Evolutionary conservation across 1,284 basidiomycete species (phyloP), one percentile per base, ranked within the genome.

Genomic region (Laetiporus sulphureus): DNA sequence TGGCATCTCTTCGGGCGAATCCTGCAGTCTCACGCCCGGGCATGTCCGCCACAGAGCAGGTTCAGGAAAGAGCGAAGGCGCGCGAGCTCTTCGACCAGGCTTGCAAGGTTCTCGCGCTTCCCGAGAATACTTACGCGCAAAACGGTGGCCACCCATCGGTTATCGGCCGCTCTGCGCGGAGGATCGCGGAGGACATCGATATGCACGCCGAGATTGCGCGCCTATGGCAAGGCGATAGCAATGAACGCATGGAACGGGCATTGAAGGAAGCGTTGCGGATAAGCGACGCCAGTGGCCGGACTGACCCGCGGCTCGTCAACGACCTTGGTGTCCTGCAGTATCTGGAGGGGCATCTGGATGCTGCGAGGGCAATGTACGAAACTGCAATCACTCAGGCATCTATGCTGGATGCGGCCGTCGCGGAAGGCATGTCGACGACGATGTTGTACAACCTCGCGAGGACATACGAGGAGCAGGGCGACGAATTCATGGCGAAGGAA

Each of bases 401-500:
- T 2, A 58, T 60, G 21, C 65, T 75, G 13, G 68, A 63, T 3
- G 59, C 72, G 1, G 73, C 75, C 23, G 67, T 69, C 18, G 73
- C 73, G 0, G 85, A 89, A 56, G 73, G 69, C 1, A 74, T 88
- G 62, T 80, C 86, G 35, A 91, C 89, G 0, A 83, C 87, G 0
- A 77, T 92, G 23, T 64, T 92, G 38, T 96, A 91, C 64, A 96
- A 97, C 57, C 77, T 95, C 13, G 93, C 85, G 0, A 71, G 91
- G 43, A 80, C 86, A 12, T 91, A 91, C 54, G 93, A 97, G 60
- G 88, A 91, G 41, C 71, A 77, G 42, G 83, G 84, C 0, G 81
- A 89, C 32, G 69, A 73, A 3, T 68, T 64, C 1, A 73, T 83
- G 52, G 91, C 92, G 8, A 81, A 75, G 47, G 85, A 86, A 51